Base-by-base conservation (phyloP, 768 basidiomycete species). In the Xanthoconium stramineum region DNA sequence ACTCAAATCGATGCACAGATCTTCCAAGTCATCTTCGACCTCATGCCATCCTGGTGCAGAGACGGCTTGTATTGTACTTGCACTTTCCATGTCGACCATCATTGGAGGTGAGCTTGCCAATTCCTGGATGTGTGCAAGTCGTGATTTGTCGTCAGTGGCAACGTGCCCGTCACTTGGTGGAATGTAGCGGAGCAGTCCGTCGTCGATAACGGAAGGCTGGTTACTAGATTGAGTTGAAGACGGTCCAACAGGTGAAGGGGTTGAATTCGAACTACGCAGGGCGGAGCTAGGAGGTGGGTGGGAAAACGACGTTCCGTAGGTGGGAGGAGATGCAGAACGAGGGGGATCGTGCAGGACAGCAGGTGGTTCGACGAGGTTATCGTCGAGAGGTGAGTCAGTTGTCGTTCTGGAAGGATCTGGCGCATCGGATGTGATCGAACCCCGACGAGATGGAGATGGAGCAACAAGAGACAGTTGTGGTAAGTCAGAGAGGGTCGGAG, bases 111-210 rank as follows among this genome's bases (percentile, higher is more conserved):
- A 76, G 57, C 82, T 84, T 36, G 80, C 82, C 32, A 82, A 59
- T 36, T 74, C 74, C 1, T 74, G 78, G 40, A 86, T 73, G 35
- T 76, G 78, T 28, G 81, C 83, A 40, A 87, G 75, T n/a, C 79
- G 59, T 0, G 72, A 65, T 65, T 87, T 87, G 68, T 87, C 85
- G 65, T 87, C 85, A 2, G 78, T 84, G 17, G 85, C 84, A 46
- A 87, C 73, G 64, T 87, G 85, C n/a, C 81, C 84, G 17, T 71
- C 71, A 47, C 71, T 71, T 14, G 69, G 63, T 15, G 69, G 63
- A 15, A 61, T 35, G 50, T 76, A 76, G 19, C 65, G 64, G 32
- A 64, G 62, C 5, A 59, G 63, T 53, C 66, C 63, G n/a, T 62
- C 57, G 15, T 54, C 59, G 12, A 33, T 19, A n/a, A 33, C 29